Base-by-base conservation (phyloP, 148 eudicot genomes). In the Cornus florida region DNA sequence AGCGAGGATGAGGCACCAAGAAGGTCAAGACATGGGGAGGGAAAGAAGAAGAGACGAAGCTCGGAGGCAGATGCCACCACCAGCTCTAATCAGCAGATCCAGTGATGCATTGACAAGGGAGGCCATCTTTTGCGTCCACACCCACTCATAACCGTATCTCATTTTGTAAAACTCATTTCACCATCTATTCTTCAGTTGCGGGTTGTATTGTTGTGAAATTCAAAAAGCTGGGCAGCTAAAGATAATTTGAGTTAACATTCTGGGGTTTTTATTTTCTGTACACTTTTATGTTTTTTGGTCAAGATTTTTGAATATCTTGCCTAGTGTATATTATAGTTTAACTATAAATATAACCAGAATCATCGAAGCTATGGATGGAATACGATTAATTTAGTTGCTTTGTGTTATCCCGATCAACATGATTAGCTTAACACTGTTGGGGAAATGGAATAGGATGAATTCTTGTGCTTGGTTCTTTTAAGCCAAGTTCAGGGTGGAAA, bases 1-100 rank as follows among this genome's bases (percentile, higher is more conserved):
- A 95, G 98, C 48, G 98, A 95, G 84, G 98, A 95, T 60, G 99
- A 95, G 86, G 98, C 96, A 7, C 98, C 98, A 10, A 87, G 98
- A 80, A 84, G 97, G 84, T 93, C 98, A 2, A 91, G 98, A 80
- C 97, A 95, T 64, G 94, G 97, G 35, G 97, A 94, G 81, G 94
- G 92, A 66, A 94, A 90, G 88, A 92, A 91, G 89, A 93, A 93
- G 89, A 92, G 92, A 80, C 91, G 89, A 56, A 82, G 88, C 50
- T 65, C 67, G n/a, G 97, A 90, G 67, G 83, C 75, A 6, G 92
- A 90, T 80, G 87, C 75, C 17, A 57, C 72, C 70, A 48, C 46
- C 19, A 74, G 64, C 62, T 74, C 87, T 32, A 87, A 78, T 64
- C 79, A 86, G 23, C 59, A 78, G 69, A 71, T 41, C 6, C 80